Conservation (phyloP, 2,329 filamentous ascomycete genomes). For the Daldinia eschscholtzii region DNA sequence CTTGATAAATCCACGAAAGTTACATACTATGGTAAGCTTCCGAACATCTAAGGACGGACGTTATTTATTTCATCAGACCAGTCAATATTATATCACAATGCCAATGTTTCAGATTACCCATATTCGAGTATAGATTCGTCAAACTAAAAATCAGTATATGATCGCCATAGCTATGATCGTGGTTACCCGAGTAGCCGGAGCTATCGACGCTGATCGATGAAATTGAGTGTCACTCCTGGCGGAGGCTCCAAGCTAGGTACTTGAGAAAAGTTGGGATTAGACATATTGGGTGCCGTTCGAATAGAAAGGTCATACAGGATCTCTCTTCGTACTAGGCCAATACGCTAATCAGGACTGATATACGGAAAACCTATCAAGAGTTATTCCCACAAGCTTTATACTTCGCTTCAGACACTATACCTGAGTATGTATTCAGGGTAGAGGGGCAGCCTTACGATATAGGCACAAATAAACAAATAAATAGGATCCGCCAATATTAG, state of each 20-base stretch:
- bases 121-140: background rate
- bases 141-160: background rate
- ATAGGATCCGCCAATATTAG: background rate
- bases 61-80: no score
- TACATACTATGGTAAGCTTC: background rate
- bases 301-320: background rate
- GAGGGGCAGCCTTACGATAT: no score
- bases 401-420: no score
- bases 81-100: no score
- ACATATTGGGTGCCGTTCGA: background rate
- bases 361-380: no score
- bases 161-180: background rate
- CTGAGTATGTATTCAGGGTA: no score
- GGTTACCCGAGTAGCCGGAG: background rate
- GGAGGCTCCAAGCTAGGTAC: background rate
- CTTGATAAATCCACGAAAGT: background rate
- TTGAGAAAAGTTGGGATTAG: background rate
- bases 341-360: no score
- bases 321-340: background rate
- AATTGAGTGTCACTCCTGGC: background rate
- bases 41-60: background rate
- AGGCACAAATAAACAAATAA: background rate
- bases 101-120: background rate
- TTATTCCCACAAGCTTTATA: no score
- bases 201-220: background rate